Evolutionary conservation across 129 eudicot species (phyloP).

Genomic region (Deinandra increscens): DNA sequence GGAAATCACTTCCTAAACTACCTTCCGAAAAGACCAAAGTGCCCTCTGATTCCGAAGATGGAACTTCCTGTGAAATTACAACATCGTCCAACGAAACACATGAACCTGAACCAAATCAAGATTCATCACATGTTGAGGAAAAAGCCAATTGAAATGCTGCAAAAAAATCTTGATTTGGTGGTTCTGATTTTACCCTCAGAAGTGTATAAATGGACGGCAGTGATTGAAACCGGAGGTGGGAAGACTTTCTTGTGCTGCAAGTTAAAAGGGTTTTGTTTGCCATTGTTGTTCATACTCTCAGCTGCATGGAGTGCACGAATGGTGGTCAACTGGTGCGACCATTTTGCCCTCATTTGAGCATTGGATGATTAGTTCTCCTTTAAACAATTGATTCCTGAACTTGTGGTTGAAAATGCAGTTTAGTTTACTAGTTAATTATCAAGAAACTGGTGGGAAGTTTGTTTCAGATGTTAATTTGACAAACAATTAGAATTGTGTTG

Average conservation of each 20-base stretch:
- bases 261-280: slow-evolving; percentile 22
- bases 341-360: slow-evolving; percentile 31
- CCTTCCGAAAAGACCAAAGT: slow-evolving; percentile 75
- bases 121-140: slow-evolving; percentile 36
- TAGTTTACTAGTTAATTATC: slow-evolving; percentile 36
- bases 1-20: slow-evolving; percentile 90
- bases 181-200: slow-evolving; percentile 30
- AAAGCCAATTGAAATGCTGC: slow-evolving; percentile 24
- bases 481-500: slow-evolving; percentile 32
- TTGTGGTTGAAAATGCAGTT: slow-evolving; percentile 32
- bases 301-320: slow-evolving; percentile 31
- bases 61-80: slow-evolving; percentile 26
- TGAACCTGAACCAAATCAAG: slow-evolving; percentile 22
- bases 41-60: slow-evolving; percentile 35
- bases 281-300: slow-evolving; percentile 41
- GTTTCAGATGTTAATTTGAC: slow-evolving; percentile 31
- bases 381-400: slow-evolving; percentile 30
- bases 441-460: slow-evolving; percentile 30
- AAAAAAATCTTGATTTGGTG: slow-evolving; percentile 19
- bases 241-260: slow-evolving; percentile 21
- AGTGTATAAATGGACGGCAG: slow-evolving; percentile 20
- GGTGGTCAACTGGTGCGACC: slow-evolving; percentile 33
- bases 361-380: slow-evolving; percentile 24
- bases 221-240: slow-evolving; percentile 27
- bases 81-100: slow-evolving; percentile 32